phyloP scores from a whole-genome alignment of 768 basidiomycete species.

The Boletellus ananas region DNA sequence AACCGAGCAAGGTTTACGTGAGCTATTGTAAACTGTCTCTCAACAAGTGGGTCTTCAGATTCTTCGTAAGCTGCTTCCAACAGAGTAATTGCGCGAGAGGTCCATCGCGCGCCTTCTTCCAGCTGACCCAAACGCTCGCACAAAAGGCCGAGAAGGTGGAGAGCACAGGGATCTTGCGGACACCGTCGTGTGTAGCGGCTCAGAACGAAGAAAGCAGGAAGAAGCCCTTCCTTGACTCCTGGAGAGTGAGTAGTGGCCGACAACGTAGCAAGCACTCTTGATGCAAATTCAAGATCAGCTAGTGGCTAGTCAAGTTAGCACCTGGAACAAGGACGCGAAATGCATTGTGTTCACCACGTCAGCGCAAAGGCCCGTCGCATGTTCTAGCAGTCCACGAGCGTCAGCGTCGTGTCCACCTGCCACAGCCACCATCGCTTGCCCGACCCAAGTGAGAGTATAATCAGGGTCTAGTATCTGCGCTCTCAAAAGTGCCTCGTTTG shows the following conservation, averaged over 20 bases:
- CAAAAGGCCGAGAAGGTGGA: conserved; percentile 81
- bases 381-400: conserved; percentile 65
- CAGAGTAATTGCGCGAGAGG: conserved; percentile 60
- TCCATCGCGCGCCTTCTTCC: conserved; percentile 52
- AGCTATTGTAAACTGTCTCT: conserved; percentile 75
- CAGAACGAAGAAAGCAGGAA: conserved; percentile 79
- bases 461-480: conserved; percentile 94
- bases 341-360: conserved; percentile 47
- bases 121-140: conserved; percentile 79
- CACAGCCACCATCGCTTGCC: conserved; percentile 73
- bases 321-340: not conserved
- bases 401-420: conserved; percentile 55
- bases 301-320: conserved; percentile 52
- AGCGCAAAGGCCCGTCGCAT: conserved; percentile 59
- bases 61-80: conserved; percentile 90
- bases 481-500: conserved; percentile 79
- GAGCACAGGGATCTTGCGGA: conserved; percentile 66
- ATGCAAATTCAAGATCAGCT: conserved; percentile 76
- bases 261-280: conserved; percentile 47
- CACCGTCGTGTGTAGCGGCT: conserved; percentile 67
- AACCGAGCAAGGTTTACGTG: conserved; percentile 80
- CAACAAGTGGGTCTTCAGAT: conserved; percentile 73
- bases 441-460: conserved; percentile 84
- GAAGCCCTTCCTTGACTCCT: conserved; percentile 43
- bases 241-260: conserved; percentile 19